Evolutionary conservation across 768 basidiomycete genomes (phyloP), one percentile per base, ranked within the genome.

Genomic region (Cystofilobasidium ferigula): DNA sequence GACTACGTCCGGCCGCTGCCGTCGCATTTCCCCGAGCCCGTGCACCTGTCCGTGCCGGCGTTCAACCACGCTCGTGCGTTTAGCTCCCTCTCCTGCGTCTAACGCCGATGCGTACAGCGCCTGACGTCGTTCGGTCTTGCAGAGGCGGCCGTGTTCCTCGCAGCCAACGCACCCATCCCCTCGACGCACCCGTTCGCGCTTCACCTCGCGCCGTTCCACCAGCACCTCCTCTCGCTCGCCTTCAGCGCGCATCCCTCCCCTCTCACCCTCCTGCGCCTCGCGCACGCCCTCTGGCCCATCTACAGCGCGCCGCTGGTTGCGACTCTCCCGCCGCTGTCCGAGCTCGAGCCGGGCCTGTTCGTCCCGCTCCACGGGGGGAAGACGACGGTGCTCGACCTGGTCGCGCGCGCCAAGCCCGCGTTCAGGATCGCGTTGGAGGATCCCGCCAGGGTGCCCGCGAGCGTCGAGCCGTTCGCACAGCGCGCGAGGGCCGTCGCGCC

Each of bases 201-300:
- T 14, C n/a, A 58, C 42, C 65, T 70, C 61, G 34, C 47, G 16
- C 48, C 64, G n/a, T 66, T 61, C 58, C 26, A 47, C 47, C 30
- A 43, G 28, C 59, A 61, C 28, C 59, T 67, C 6, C 59, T 48
- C 47, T 45, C 61, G 24, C 62, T 53, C n/a, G 47, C 58, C 26
- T 61, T 48, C 32, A 38, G 51, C 38, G 10, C 48, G 38, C 65
- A 67, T 43, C 59, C 59, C 38, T 34, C 51, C 28, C 65, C 65
- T 30, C 38, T 60, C 22, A 56, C 59, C 7, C 61, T 67, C n/a
- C 60, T 62, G 18, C 65, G 60, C 10, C 35, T 67, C 9, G 51
- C 65, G 2, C 59, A 57, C 18, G 35, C 58, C n/a, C 65, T 67
- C 40, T 67, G 65, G 65, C 65, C 65, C 0, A 47, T 67, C 42